Base-by-base conservation (phyloP, 2,329 filamentous ascomycete species). In the Cordyceps militaris region DNA sequence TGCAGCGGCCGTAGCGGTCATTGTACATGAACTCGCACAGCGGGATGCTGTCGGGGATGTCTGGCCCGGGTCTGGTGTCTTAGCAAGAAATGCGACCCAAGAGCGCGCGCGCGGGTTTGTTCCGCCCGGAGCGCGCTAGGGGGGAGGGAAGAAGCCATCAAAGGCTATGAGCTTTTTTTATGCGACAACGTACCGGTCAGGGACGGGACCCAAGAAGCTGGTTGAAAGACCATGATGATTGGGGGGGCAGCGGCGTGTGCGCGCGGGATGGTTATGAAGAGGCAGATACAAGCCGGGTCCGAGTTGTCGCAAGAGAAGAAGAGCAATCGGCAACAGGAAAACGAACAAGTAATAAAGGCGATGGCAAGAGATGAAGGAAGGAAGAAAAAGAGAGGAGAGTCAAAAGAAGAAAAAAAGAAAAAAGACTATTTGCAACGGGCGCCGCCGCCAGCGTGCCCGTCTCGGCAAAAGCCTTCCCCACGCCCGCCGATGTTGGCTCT, bases 1-100 rank as follows among this genome's bases (percentile, higher is more conserved):
- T 79, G 53, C 76, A 71, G 48, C 89, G 83, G 36, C 88, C 89
- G 66, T 89, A 81, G 47, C 79, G 73, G 64, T 93, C 89, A 64
- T 85, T 81, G 60, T 85, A 81, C 75, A 95, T 85, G 71, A 95
- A 95, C 53, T 93, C 84, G 62, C 80, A 80, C 59, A 95, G 79
- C 5, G 89, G 79, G 63, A 95, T 79, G 30, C 83, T 83, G 70
- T 94, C 89, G 16, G 89, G 89, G 10, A 86, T 77, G 34, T 86
- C 80, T 72, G 69, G 14, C 14, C 13, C 34, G 34, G 1, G 34
- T 4, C 32, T 3, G 38, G 19, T 44, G 32, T 53, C 16, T 36
- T 32, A 28, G 59, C 34, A 38, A 38, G n/a, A n/a, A n/a, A n/a
- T n/a, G n/a, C n/a, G n/a, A n/a, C n/a, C n/a, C n/a, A n/a, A n/a